A percentile compares a stretch with the other conserved stretches of the same genome.
These are phyloP conservation scores for Phytophthora nicotianae DNA, from an alignment of 352 stramenopile species.

Conservation along the genomic window DNA sequence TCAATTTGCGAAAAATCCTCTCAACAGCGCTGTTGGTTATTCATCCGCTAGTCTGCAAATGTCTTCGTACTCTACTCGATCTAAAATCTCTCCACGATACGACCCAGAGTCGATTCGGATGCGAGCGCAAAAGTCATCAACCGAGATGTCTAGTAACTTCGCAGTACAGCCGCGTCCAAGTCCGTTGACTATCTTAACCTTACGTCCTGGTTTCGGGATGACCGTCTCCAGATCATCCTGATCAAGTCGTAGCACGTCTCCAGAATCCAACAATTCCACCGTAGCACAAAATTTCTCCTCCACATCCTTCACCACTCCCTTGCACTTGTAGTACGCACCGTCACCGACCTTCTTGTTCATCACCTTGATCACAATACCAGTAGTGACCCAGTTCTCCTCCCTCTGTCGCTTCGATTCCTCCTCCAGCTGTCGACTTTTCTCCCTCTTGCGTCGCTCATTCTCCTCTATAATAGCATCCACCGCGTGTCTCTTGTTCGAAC, in stretches of 20 bases:
- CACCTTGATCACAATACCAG: slow-evolving; percentile 94
- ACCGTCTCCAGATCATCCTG: slow-evolving; percentile 92
- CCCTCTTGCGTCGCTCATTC: slow-evolving; percentile 48
- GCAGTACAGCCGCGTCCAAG: slow-evolving; percentile 58
- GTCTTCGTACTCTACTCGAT: slow-evolving; percentile 86
- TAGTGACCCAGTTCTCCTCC: slow-evolving; percentile 92
- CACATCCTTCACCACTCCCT: slow-evolving; percentile 78
- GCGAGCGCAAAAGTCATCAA: slow-evolving; percentile 69
- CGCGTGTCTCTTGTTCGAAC: slow-evolving; percentile 22
- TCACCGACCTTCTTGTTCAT: slow-evolving; percentile 92
- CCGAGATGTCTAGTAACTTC: slow-evolving; percentile 73
- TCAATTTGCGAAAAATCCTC: too few relatives aligned
- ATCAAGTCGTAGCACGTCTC: slow-evolving; percentile 82
- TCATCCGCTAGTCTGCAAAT: slow-evolving; percentile 60
- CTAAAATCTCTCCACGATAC: slow-evolving; percentile 63
- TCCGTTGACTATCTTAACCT: slow-evolving; percentile 83
- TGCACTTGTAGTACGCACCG: slow-evolving; percentile 91
- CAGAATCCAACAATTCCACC: slow-evolving; percentile 82
- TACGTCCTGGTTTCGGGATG: slow-evolving; percentile 72
- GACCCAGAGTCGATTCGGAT: slow-evolving; percentile 69
- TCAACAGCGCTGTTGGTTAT: background rate
- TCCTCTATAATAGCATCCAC: slow-evolving; percentile 71
- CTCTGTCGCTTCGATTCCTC: slow-evolving; percentile 44
- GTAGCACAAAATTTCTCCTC: slow-evolving; percentile 83
- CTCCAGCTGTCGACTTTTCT: slow-evolving; percentile 45